A percentile compares a stretch with the other conserved stretches of the same genome.
Evolutionary conservation across 208 protist genomes (phyloP).

Genomic region (Leishmania tropica): DNA sequence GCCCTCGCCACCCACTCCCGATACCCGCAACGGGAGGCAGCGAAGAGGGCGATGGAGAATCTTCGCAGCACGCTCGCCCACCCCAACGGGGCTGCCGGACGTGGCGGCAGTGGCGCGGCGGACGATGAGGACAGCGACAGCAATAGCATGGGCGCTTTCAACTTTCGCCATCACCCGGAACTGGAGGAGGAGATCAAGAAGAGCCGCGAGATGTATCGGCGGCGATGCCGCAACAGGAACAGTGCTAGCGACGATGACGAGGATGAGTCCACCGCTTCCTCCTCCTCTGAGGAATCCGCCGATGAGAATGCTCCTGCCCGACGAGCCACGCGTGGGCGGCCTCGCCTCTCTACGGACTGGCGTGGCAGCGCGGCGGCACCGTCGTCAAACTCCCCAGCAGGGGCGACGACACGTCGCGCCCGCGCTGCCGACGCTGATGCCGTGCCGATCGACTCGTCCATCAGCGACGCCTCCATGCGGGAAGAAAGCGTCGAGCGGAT

Average conservation of each 20-base stretch:
- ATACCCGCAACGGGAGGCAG: constrained; percentile 67
- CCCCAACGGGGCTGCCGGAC: constrained; percentile 11
- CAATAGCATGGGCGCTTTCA: constrained; percentile 31
- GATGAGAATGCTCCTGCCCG: neutral
- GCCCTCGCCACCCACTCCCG: constrained; percentile 48
- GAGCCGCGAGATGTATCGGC: neutral
- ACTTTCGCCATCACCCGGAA: constrained; percentile 53
- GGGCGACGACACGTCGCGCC: neutral
- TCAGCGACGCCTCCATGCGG: constrained; percentile 65
- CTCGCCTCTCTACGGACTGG: neutral
- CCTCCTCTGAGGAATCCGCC: neutral
- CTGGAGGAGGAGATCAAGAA: constrained; percentile 15
- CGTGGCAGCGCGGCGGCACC: neutral
- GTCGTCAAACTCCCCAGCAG: neutral
- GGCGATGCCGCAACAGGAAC: neutral
- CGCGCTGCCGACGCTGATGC: constrained; percentile 16
- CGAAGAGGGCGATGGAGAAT: constrained; percentile 56
- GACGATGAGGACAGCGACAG: constrained; percentile 20
- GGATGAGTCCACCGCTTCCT: neutral
- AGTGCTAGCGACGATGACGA: constrained; percentile 2
- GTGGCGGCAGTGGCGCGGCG: neutral
- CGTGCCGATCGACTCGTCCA: constrained; percentile 60
- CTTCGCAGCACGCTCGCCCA: constrained; percentile 43
- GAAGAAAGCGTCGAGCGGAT: constrained; percentile 47
- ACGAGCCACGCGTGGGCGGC: neutral